Evolutionary conservation across 306 rosid species (phyloP).

Genomic region (Vigna hirtella): DNA sequence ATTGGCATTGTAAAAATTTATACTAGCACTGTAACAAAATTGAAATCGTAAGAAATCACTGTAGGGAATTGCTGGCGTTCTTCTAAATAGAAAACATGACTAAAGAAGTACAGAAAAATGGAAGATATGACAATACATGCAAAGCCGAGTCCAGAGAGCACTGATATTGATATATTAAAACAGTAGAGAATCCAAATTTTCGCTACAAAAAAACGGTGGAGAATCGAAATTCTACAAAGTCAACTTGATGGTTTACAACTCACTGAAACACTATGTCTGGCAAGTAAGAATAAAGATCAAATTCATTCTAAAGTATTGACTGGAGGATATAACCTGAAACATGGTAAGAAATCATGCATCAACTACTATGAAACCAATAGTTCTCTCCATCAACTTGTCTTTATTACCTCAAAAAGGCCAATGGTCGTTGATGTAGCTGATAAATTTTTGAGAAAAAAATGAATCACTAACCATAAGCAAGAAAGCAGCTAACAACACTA

Average conservation of each 20-base stretch:
- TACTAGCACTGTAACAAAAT: not conserved
- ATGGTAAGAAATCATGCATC: conserved; percentile 2
- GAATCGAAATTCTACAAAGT: too few species aligned
- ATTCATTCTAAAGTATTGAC: conserved; percentile 28
- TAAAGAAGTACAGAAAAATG: not conserved
- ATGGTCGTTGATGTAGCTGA: not conserved
- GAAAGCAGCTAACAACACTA: not conserved
- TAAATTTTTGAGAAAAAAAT: not conserved
- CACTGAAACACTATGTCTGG: conserved; percentile 18
- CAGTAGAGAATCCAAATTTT: too few species aligned
- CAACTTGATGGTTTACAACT: conserved; percentile 6
- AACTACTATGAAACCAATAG: conserved; percentile 8
- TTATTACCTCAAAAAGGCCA: not conserved
- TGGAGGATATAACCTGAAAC: not conserved
- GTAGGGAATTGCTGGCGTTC: not conserved
- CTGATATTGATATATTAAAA: too few species aligned
- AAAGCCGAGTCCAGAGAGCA: not conserved
- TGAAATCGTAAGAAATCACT: not conserved
- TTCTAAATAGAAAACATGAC: not conserved
- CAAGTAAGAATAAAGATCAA: conserved; percentile 19
- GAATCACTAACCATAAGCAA: conserved; percentile 19
- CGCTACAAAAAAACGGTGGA: too few species aligned
- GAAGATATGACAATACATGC: conserved; percentile 1
- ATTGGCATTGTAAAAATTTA: not conserved
- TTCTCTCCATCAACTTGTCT: conserved; percentile 22